Evolutionary conservation across 108 stramenopile genomes (phyloP).

Genomic region (Cylindrotheca fusiformis): DNA sequence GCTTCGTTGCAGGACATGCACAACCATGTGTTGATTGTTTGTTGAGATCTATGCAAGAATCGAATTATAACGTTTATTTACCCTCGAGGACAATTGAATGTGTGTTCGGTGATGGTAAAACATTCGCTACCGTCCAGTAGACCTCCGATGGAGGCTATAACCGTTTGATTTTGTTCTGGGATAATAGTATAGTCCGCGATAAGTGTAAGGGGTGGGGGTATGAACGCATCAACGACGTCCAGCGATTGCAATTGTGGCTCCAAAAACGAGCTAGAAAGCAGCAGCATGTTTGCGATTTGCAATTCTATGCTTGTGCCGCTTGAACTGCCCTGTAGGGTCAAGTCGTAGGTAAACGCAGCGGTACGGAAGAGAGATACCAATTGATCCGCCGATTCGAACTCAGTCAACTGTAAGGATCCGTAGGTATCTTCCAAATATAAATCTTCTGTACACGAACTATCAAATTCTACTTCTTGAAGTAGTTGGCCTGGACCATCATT

Average conservation of each 20-base stretch:
- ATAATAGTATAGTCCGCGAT: neutral
- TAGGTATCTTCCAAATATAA: constrained; percentile 30
- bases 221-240: neutral
- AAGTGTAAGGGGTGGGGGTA: constrained; percentile 6
- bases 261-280: constrained; percentile 1
- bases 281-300: neutral
- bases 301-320: neutral
- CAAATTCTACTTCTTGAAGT: constrained; percentile 17
- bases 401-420: constrained; percentile 26
- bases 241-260: neutral
- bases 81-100: neutral
- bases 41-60: too few species aligned
- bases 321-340: neutral
- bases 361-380: neutral
- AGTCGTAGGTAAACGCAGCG: neutral
- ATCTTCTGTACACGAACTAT: constrained; percentile 35
- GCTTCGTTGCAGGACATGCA: too few species aligned
- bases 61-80: neutral
- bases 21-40: too few species aligned
- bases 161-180: neutral
- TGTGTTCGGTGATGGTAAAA: neutral
- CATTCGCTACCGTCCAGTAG: constrained; percentile 2
- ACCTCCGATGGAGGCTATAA: constrained; percentile 11
- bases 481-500: constrained; percentile 1
- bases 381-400: constrained; percentile 10